Conservation (phyloP, 768 basidiomycete species). For the Lactarius quietus region DNA sequence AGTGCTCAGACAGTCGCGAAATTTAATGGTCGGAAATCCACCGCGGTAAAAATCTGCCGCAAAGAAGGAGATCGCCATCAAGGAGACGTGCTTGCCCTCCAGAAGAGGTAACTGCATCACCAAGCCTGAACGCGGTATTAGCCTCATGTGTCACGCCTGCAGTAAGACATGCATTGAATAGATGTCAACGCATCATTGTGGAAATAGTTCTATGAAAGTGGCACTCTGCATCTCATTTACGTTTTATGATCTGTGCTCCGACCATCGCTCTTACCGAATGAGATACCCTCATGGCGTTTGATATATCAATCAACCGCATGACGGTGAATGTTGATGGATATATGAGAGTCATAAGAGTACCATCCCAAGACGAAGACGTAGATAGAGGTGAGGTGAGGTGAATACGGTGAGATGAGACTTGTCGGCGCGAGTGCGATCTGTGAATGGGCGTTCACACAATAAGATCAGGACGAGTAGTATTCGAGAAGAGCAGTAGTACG, state of each 20-base stretch:
- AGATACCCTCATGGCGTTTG: too few relatives aligned
- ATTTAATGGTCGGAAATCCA: slow-evolving; percentile 22
- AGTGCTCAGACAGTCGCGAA: slow-evolving; percentile 45
- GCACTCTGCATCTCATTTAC: neutral
- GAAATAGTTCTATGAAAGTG: neutral
- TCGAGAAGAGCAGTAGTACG: too few relatives aligned
- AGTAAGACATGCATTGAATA: slow-evolving; percentile 6
- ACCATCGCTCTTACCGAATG: neutral
- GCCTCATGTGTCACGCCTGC: slow-evolving; percentile 13
- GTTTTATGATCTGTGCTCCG: neutral
- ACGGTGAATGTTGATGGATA: too few relatives aligned
- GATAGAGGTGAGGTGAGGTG: too few relatives aligned
- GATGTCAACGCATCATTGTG: neutral
- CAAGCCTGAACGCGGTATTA: slow-evolving; percentile 12
- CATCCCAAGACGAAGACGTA: too few relatives aligned
- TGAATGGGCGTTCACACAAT: too few relatives aligned
- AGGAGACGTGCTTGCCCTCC: slow-evolving; percentile 26
- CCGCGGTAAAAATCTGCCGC: slow-evolving; percentile 31
- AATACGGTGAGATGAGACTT: too few relatives aligned
- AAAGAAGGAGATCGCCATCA: slow-evolving; percentile 40
- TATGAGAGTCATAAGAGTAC: too few relatives aligned
- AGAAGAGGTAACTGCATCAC: slow-evolving; percentile 9
- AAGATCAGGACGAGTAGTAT: too few relatives aligned
- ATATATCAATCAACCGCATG: neutral
- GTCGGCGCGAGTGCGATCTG: too few relatives aligned